Evolutionary conservation across 2,329 filamentous ascomycete genomes (phyloP).

Genomic region (Colletotrichum melonis): DNA sequence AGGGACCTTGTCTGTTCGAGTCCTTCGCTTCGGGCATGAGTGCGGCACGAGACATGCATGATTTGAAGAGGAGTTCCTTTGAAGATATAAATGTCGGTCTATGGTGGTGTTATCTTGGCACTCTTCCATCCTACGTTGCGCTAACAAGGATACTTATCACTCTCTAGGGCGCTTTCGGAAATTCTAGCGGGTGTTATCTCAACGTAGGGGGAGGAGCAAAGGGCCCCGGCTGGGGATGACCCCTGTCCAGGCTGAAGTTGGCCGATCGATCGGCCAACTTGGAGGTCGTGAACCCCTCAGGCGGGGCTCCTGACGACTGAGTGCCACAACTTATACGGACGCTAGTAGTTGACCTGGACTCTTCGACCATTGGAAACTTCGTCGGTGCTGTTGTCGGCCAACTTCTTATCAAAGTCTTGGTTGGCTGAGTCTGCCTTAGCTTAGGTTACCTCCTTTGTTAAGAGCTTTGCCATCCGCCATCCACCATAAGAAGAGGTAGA

Average conservation of each 20-base stretch:
- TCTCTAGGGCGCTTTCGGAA: background rate
- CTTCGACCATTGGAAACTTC: background rate
- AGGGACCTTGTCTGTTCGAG: background rate
- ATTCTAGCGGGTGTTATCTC: background rate
- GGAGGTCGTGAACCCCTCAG: too few relatives aligned
- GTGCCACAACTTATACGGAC: background rate
- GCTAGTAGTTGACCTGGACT: background rate
- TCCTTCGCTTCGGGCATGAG: background rate
- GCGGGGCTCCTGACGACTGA: background rate
- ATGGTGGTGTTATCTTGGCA: slow-evolving; percentile 18
- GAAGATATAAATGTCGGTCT: slow-evolving; percentile 8
- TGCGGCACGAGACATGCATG: background rate
- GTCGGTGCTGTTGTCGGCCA: background rate
- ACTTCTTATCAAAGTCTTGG: background rate
- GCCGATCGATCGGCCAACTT: slow-evolving; percentile 29
- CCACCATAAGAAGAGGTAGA: too few relatives aligned
- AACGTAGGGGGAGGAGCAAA: background rate
- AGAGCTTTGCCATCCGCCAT: background rate
- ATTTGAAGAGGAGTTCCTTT: background rate
- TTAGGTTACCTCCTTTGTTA: background rate
- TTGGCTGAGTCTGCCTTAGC: background rate
- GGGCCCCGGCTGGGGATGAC: background rate
- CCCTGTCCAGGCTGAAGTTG: background rate
- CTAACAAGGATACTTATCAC: slow-evolving; percentile 18
- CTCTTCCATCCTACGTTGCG: background rate